Evolutionary conservation across 176 grass and related monocot species (phyloP).

Genomic region (Oryza nivara): DNA sequence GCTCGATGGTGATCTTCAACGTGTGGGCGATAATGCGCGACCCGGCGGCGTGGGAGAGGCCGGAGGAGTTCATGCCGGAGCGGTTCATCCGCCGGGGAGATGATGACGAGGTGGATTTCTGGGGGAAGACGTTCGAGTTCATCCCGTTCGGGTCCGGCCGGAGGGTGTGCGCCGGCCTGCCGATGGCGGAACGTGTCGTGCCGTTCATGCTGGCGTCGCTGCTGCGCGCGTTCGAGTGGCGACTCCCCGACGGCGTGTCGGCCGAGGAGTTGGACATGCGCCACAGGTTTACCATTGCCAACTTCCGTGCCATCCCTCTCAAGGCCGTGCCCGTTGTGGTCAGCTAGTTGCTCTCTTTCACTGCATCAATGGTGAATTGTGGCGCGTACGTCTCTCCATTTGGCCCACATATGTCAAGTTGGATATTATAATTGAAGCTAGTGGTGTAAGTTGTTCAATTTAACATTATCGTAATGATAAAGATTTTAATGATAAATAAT

Average conservation of each 20-base stretch:
- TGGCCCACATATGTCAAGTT: no score
- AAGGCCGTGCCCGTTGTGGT: slow-evolving; percentile 13
- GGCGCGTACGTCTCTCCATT: no score
- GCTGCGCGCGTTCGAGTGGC: slow-evolving; percentile 55
- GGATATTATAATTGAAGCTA: no score
- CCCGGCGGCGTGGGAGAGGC: slow-evolving; percentile 37
- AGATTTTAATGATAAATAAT: no score
- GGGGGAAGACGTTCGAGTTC: slow-evolving; percentile 37
- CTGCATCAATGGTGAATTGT: neutral
- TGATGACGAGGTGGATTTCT: slow-evolving; percentile 20
- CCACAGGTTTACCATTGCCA: slow-evolving; percentile 24
- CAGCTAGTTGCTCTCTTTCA: neutral
- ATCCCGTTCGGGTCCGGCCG: slow-evolving; percentile 51
- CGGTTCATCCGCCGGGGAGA: slow-evolving; percentile 25
- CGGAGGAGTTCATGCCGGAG: slow-evolving; percentile 49
- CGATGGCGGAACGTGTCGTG: slow-evolving; percentile 43
- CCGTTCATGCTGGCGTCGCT: slow-evolving; percentile 38
- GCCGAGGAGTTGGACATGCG: slow-evolving; percentile 33
- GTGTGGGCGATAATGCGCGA: slow-evolving; percentile 46
- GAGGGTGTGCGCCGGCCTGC: slow-evolving; percentile 44
- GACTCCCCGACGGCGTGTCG: slow-evolving; percentile 29
- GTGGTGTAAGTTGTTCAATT: no score
- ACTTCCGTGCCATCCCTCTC: slow-evolving; percentile 35
- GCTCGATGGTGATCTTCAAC: slow-evolving; percentile 35
- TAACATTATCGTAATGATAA: no score